Percentiles rank a stretch among this genome's conserved stretches.
Evolutionary conservation across 257 asterid genomes (phyloP).

Genomic region (Solanum neorickii): DNA sequence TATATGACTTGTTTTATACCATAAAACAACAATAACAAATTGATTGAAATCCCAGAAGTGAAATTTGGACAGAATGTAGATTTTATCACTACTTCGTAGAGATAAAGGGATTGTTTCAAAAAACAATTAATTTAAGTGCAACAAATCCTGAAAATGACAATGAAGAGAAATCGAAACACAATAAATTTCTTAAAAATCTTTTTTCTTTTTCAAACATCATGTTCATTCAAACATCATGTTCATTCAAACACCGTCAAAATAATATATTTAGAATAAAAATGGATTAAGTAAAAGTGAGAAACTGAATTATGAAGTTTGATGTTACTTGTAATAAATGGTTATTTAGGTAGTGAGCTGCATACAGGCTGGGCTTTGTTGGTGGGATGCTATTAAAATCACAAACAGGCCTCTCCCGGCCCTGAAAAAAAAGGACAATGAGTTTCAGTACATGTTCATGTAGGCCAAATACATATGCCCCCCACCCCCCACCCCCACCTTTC

Average conservation of each 20-base stretch:
- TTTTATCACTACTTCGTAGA: too few species aligned
- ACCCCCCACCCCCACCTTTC: background rate
- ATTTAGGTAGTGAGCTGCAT: background rate
- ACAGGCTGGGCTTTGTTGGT: conserved; percentile 13
- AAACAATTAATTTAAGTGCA: too few species aligned
- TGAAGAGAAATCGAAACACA: background rate
- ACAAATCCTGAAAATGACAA: background rate
- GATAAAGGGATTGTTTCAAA: too few species aligned
- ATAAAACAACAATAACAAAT: background rate
- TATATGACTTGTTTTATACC: too few species aligned
- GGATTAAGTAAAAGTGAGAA: background rate
- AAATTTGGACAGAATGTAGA: too few species aligned
- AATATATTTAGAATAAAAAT: background rate
- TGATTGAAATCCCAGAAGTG: too few species aligned
- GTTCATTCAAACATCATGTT: too few species aligned
- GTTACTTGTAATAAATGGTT: background rate
- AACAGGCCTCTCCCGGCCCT: conserved; percentile 3
- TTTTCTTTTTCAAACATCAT: too few species aligned
- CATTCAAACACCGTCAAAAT: too few species aligned
- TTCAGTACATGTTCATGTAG: background rate
- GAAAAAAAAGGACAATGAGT: background rate
- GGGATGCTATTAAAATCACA: background rate
- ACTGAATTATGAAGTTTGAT: background rate
- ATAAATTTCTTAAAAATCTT: too few species aligned
- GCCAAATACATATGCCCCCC: background rate